Percentiles rank a stretch among this genome's conserved stretches.
phyloP scores from a whole-genome alignment of 352 stramenopile species.

The Globisporangium polare region DNA sequence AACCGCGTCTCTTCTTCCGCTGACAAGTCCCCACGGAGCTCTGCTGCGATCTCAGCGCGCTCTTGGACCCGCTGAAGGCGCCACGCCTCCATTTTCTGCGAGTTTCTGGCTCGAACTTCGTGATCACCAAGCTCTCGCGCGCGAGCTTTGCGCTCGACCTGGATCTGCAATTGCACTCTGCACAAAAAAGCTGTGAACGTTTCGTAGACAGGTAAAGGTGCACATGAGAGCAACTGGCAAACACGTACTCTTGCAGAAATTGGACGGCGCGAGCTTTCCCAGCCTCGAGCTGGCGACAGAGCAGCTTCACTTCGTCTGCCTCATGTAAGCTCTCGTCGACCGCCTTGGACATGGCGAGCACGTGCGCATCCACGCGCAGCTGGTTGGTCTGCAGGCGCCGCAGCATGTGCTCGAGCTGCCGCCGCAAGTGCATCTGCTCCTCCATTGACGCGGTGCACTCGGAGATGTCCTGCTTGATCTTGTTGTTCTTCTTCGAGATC shows the following conservation, averaged over 20 bases:
- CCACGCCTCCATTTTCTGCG: constrained; percentile 81
- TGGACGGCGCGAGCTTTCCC: constrained; percentile 69
- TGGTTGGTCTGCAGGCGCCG: constrained; percentile 71
- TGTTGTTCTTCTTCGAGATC: constrained; percentile 62
- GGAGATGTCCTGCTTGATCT: constrained; percentile 68
- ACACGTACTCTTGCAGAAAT: constrained; percentile 61
- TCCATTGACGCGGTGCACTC: constrained; percentile 70
- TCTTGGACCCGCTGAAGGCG: constrained; percentile 65
- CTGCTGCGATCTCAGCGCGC: constrained; percentile 67
- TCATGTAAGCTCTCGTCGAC: constrained; percentile 66
- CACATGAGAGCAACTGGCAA: neutral
- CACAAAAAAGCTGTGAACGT: too few species aligned
- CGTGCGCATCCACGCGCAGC: constrained; percentile 61
- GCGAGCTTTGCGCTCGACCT: constrained; percentile 58
- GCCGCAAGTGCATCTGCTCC: constrained; percentile 68
- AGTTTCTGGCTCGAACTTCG: constrained; percentile 75
- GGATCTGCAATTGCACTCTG: constrained; percentile 63
- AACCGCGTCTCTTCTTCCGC: constrained; percentile 57
- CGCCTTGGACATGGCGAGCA: constrained; percentile 59
- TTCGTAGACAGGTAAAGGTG: neutral
- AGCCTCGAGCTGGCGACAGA: constrained; percentile 76
- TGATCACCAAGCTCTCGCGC: constrained; percentile 68
- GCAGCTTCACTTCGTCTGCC: constrained; percentile 63
- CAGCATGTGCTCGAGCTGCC: constrained; percentile 82
- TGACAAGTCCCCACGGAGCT: constrained; percentile 69